Evolutionary conservation across 2,329 filamentous ascomycete genomes (phyloP), one percentile per base, ranked within the genome.

Genomic region (Talaromyces sp.): DNA sequence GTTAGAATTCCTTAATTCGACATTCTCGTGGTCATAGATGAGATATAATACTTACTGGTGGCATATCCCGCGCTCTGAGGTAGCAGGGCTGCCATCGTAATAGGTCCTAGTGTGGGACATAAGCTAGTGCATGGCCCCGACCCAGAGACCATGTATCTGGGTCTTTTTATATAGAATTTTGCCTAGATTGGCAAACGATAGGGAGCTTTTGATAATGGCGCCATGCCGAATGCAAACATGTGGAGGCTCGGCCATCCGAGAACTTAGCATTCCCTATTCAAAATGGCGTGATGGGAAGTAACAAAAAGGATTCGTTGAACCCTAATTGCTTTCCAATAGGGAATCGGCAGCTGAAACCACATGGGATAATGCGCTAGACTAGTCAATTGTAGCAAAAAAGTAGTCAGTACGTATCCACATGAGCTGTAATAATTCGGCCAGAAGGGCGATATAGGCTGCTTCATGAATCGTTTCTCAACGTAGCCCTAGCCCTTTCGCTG

Each of bases 41-140:
- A 22, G 22, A 22, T 22, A 22, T 31, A 7, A 7, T 31, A 31
- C 54, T 57, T 39, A 57, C 54, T 57, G 35, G 54, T 57, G 11
- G 54, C 54, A 41, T 57, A 57, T 57, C 54, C 54, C 17, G 54
- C 54, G 54, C 54, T 57, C 25, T 57, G 25, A 25, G 54, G 54
- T 27, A 57, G 33, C 10, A 57, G 10, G 19, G 54, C 54, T 4
- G 35, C 35, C 54, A 57, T 57, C 8, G 54, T 57, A n/a, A 27
- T 41, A 37, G 31, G 54, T 41, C 19, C 9, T 54, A 25, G 19
- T 39, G 27, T 41, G 41, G 54, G 22, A n/a, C 54, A 39, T 19
- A 25, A 37, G 35, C 33, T 22, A 33, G 13, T 1, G 50, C 35
- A 37, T 37, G 35, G 13, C 27, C 50, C 17, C 41, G 54, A 11